Percentiles rank a stretch among this genome's conserved stretches.
Evolutionary conservation across 208 protist genomes (phyloP).

Genomic region (Leishmania amazonensis): DNA sequence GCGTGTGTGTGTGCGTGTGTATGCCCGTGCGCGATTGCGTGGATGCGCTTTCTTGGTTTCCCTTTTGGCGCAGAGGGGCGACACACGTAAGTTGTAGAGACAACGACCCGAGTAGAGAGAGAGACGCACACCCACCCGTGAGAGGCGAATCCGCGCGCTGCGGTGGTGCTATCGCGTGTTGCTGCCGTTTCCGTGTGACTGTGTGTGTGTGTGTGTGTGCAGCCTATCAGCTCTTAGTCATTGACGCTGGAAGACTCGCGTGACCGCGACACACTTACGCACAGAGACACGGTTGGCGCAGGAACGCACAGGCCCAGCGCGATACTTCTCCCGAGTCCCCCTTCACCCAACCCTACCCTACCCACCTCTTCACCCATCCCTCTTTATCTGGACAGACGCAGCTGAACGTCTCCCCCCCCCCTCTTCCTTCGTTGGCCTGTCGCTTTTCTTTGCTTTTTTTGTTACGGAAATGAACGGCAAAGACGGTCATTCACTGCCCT

Average conservation of each 20-base stretch:
- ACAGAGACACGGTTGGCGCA: background rate
- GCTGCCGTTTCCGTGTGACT: no score
- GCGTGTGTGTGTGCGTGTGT: background rate
- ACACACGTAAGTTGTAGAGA: background rate
- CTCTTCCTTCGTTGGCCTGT: background rate
- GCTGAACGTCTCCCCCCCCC: background rate
- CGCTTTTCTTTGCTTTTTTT: background rate
- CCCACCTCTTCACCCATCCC: background rate
- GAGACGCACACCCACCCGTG: slow-evolving; percentile 1
- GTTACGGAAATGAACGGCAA: background rate
- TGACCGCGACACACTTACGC: background rate
- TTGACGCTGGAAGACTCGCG: background rate
- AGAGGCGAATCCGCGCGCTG: no score
- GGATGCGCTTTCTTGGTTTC: background rate
- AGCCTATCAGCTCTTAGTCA: background rate
- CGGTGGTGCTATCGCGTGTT: no score
- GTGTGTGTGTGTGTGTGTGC: no score
- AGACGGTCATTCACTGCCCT: background rate
- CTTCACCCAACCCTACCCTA: no score
- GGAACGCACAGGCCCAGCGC: background rate
- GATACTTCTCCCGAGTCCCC: background rate
- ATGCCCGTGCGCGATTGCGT: background rate
- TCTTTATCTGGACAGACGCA: background rate
- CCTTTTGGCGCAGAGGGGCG: background rate
- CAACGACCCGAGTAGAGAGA: background rate